Conservation (phyloP, 140 eudicot genomes). For the Erigeron philadelphicus region DNA sequence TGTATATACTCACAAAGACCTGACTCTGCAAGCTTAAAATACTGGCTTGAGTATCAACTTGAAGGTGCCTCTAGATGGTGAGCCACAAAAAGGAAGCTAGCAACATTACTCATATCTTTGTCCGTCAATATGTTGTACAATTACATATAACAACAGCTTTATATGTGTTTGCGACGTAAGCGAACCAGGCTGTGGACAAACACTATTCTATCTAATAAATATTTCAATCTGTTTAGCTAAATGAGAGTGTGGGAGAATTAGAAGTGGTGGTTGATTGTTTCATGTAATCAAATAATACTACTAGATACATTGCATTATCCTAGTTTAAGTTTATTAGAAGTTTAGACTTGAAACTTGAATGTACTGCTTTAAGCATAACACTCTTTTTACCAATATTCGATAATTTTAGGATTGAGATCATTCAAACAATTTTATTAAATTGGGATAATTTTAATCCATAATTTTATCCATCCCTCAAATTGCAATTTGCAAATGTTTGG, state of each 20-base stretch:
- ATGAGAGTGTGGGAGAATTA: constrained; percentile 17
- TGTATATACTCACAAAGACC: constrained; percentile 81
- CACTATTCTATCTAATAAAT: constrained; percentile 17
- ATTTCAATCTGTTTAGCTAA: constrained; percentile 11
- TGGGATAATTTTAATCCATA: too few species aligned
- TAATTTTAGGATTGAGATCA: too few species aligned
- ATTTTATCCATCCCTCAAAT: too few species aligned
- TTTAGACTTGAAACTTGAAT: neutral
- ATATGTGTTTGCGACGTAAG: constrained; percentile 35
- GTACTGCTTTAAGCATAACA: too few species aligned
- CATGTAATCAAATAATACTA: constrained; percentile 29
- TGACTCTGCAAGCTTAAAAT: constrained; percentile 37
- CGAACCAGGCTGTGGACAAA: constrained; percentile 34
- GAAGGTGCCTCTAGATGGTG: constrained; percentile 15
- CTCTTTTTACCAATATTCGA: too few species aligned
- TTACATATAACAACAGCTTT: constrained; percentile 26
- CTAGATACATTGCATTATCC: constrained; percentile 4
- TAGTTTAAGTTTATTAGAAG: constrained; percentile 26
- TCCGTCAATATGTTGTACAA: constrained; percentile 29
- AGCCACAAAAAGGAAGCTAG: constrained; percentile 19
- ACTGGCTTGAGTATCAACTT: constrained; percentile 10
- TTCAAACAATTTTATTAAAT: too few species aligned
- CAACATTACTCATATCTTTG: constrained; percentile 7
- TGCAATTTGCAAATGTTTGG: too few species aligned
- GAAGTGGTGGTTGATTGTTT: constrained; percentile 8